phyloP scores from a whole-genome alignment of 169 alveolate species.

The Plasmodium chabaudi region DNA sequence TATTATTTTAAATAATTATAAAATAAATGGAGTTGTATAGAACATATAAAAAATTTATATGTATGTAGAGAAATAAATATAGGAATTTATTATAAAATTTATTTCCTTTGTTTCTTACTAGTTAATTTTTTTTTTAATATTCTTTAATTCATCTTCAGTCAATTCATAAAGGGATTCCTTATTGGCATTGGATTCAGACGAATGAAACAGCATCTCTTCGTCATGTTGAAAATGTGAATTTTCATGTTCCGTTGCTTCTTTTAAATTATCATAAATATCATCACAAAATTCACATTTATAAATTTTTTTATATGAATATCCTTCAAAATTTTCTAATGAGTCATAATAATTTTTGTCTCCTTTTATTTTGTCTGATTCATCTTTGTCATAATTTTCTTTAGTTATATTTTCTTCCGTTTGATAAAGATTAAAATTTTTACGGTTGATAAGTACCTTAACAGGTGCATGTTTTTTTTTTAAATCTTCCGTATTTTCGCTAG shows the following conservation, averaged over 20 bases:
- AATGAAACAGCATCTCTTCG: conserved; percentile 33
- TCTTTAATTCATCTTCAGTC: not conserved
- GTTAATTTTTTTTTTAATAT: conserved; percentile 11
- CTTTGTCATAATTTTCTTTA: not conserved
- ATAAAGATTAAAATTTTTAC: conserved; percentile 20
- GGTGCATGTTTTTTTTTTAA: not conserved
- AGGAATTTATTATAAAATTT: too few relatives aligned
- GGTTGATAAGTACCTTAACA: conserved; percentile 39
- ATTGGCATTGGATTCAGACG: not conserved
- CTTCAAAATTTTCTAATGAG: conserved; percentile 58
- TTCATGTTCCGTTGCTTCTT: conserved; percentile 68
- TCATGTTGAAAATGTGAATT: conserved; percentile 56
- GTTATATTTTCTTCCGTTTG: not conserved
- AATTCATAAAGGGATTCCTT: conserved; percentile 27
- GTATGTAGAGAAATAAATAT: too few relatives aligned
- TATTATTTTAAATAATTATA: too few relatives aligned
- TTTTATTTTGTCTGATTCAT: not conserved
- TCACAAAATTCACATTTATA: conserved; percentile 75
- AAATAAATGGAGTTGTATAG: too few relatives aligned
- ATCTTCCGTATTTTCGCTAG: not conserved
- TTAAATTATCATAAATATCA: conserved; percentile 32
- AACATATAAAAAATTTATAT: too few relatives aligned
- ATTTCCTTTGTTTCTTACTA: conserved; percentile 21
- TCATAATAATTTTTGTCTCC: conserved; percentile 54
- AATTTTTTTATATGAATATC: conserved; percentile 66